Percentiles rank a stretch among this genome's conserved stretches.
Evolutionary conservation across 1,284 basidiomycete species (phyloP).

Genomic region (Clitocybe nebularis): DNA sequence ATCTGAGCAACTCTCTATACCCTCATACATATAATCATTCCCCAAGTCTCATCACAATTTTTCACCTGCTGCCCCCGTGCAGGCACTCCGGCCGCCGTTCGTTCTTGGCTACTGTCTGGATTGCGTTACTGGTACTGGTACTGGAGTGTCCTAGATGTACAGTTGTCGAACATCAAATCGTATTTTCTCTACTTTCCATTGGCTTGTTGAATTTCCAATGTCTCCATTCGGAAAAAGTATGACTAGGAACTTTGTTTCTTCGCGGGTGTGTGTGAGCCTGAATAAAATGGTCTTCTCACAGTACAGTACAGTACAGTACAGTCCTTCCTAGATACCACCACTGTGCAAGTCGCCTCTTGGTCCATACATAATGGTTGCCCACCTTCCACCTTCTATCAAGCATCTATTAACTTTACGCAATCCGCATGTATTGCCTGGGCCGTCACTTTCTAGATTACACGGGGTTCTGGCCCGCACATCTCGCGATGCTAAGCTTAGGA

Average conservation of each 20-base stretch:
- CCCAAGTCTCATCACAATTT: slow-evolving; percentile 6
- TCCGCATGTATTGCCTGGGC: slow-evolving; percentile 59
- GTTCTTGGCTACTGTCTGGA: slow-evolving; percentile 10
- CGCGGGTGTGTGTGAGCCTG: slow-evolving; percentile 1
- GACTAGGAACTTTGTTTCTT: background rate
- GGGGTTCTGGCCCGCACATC: slow-evolving; percentile 56
- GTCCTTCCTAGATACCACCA: no score
- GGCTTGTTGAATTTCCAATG: no score
- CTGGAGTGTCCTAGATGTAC: slow-evolving; percentile 13
- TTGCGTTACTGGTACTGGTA: slow-evolving; percentile 19
- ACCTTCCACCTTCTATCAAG: slow-evolving; percentile 55
- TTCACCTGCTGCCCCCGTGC: slow-evolving; percentile 16
- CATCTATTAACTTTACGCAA: slow-evolving; percentile 69
- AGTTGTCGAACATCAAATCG: slow-evolving; percentile 13
- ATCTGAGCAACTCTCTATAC: slow-evolving; percentile 16
- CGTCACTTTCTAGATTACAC: slow-evolving; percentile 50
- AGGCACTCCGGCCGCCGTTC: slow-evolving; percentile 16
- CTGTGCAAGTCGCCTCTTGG: no score
- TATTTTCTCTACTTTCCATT: no score
- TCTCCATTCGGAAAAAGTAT: slow-evolving; percentile 2
- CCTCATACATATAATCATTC: slow-evolving; percentile 14
- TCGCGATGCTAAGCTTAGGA: slow-evolving; percentile 57
- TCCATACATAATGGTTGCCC: slow-evolving; percentile 31
- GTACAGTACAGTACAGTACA: no score
- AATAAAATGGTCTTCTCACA: no score